Base-by-base conservation (phyloP, 2,329 filamentous ascomycete genomes). In the Sporothrix brasiliensis region DNA sequence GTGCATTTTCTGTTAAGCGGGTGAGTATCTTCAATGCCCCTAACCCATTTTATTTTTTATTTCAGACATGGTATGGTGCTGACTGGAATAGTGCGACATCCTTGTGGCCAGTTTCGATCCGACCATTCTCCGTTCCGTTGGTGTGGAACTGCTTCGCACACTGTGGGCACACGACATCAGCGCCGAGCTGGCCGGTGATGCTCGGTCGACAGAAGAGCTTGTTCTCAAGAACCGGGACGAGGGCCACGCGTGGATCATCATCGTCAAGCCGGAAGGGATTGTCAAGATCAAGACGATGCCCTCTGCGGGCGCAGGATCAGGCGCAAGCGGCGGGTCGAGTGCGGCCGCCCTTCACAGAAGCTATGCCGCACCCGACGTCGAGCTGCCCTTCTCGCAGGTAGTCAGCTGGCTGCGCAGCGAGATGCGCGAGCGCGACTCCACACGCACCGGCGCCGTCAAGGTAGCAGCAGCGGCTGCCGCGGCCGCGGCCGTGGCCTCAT, bases 51-150 rank as follows among this genome's bases (percentile, higher is more conserved):
- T 30, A 3, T 30, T 30, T 30, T 30, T 16, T n/a, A n/a, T n/a
- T 19, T 19, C 7, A 5, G 30, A 9, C 21, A 7, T 1, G 11
- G 54, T 16, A 2, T 34, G 13, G 54, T 19, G 2, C 34, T 27
- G 39, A 19, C 52, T 30, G 34, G 4, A 75, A 19, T 75, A 92
- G 84, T 97, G 94, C 76, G 94, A 98, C 78, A 92, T 95, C 16
- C 87, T 98, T 3, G 89, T 99, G 50, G 92, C 93, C 13, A 94
- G 93, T 75, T 96, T 97, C 75, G 93, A 97, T 76, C 82, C 90
- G 0, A 86, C 88, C 3, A 86, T 93, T 4, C 86, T 97, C 14
- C 89, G 92, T 52, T 91, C 90, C 0, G 86, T 87, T 0, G 94
- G 93, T 1, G 83, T 97, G 30, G 90, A 92, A 74, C 84, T 97